Percentiles rank a stretch among this genome's conserved stretches.
Evolutionary conservation across 768 basidiomycete genomes (phyloP).

Genomic region (Daedaleopsis sinensis): DNA sequence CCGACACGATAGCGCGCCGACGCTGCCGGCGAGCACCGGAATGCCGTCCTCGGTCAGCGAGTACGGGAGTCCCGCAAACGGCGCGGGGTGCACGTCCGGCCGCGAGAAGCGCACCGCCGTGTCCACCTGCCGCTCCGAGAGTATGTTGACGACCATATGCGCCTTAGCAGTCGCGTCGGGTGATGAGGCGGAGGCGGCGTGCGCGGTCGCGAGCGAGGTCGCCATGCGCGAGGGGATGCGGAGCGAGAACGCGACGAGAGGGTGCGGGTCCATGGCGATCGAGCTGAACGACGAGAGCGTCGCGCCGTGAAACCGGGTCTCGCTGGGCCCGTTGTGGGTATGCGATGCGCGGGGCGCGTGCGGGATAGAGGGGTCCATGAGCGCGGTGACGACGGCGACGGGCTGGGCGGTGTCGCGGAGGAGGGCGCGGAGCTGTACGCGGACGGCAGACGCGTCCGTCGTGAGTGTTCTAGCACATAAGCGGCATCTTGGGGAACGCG

Average conservation of each 20-base stretch:
- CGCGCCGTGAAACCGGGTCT: constrained; percentile 72
- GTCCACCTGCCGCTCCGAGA: constrained; percentile 66
- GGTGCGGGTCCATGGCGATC: constrained; percentile 86
- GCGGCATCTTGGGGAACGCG: not conserved
- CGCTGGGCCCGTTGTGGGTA: not conserved
- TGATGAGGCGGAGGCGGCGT: constrained; percentile 14
- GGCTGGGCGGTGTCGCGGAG: constrained; percentile 82
- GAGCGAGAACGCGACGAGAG: constrained; percentile 87
- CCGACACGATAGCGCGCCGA: constrained; percentile 77
- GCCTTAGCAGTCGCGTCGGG: constrained; percentile 22
- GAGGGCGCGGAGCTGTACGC: constrained; percentile 49
- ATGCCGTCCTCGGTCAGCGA: constrained; percentile 52
- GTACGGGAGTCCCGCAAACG: constrained; percentile 51
- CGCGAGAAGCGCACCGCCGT: constrained; percentile 73
- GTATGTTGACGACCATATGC: constrained; percentile 80
- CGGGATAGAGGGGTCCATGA: constrained; percentile 43
- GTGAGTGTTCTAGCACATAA: not conserved
- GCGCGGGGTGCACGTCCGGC: constrained; percentile 65
- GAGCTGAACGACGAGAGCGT: constrained; percentile 94
- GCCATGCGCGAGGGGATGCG: constrained; percentile 92
- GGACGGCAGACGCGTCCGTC: constrained; percentile 7
- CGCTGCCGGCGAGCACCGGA: constrained; percentile 57
- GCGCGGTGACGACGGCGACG: constrained; percentile 82
- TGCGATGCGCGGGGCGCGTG: not conserved
- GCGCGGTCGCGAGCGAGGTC: constrained; percentile 45